Evolutionary conservation across 257 asterid genomes (phyloP).

Genomic region (Leonotis leonurus): DNA sequence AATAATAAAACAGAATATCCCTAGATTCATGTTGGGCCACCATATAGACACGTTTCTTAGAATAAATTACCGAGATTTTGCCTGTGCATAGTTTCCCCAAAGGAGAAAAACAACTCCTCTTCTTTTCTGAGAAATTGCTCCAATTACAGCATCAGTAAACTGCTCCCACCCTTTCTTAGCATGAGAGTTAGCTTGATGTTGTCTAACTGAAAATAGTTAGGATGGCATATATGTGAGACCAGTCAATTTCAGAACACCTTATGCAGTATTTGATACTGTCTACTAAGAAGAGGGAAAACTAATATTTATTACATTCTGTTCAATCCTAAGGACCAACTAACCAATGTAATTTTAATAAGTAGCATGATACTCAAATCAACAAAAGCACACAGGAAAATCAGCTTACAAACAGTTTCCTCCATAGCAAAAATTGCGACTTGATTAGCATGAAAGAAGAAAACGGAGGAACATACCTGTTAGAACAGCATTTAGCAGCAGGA

Average conservation of each 20-base stretch:
- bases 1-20: background rate
- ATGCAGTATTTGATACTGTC: background rate
- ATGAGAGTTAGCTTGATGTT: slow-evolving; percentile 90
- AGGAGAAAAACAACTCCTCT: slow-evolving; percentile 88
- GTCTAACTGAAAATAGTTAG: slow-evolving; percentile 51
- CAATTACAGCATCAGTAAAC: slow-evolving; percentile 89
- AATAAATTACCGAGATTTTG: slow-evolving; percentile 61
- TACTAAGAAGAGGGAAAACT: background rate
- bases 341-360: background rate
- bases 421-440: background rate
- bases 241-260: background rate
- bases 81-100: slow-evolving; percentile 98
- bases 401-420: background rate
- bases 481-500: slow-evolving; percentile 91
- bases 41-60: background rate
- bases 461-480: slow-evolving; percentile 57
- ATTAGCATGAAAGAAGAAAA: background rate
- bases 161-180: slow-evolving; percentile 97
- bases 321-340: background rate
- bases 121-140: slow-evolving; percentile 66
- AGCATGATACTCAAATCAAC: background rate
- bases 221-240: background rate
- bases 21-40: background rate
- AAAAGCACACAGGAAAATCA: background rate
- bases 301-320: background rate